A percentile compares a stretch with the other conserved stretches of the same genome.
phyloP scores from a whole-genome alignment of 2,329 filamentous ascomycete species.

The Fusarium decemcellulare region DNA sequence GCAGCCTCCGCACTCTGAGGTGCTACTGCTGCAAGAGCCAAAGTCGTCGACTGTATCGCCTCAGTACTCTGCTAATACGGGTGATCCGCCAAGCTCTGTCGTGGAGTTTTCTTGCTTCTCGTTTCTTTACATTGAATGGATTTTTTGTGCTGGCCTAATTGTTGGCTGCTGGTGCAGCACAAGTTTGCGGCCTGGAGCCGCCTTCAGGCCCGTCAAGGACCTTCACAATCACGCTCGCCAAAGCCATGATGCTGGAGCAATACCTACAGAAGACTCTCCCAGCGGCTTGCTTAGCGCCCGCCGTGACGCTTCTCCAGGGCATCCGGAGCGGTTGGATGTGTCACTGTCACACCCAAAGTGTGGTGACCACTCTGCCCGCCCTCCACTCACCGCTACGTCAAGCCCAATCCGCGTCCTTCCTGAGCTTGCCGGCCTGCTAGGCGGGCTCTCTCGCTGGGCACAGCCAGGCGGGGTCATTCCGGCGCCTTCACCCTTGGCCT shows the following conservation, averaged over 20 bases:
- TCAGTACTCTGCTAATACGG: conserved; percentile 44
- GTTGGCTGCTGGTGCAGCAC: conserved; percentile 31
- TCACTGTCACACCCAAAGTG: conserved; percentile 42
- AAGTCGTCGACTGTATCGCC: conserved; percentile 36
- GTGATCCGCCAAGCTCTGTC: conserved; percentile 6
- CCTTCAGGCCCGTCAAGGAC: conserved; percentile 20
- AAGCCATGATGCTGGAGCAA: conserved; percentile 44
- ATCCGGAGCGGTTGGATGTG: conserved; percentile 40
- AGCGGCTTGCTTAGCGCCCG: conserved; percentile 39
- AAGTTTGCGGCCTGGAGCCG: conserved; percentile 30
- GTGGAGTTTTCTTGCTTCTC: conserved; percentile 16
- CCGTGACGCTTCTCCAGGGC: conserved; percentile 42
- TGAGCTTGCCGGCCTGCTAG: conserved; percentile 31
- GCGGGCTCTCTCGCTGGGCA: conserved; percentile 26
- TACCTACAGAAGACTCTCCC: conserved; percentile 45
- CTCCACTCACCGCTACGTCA: conserved; percentile 36
- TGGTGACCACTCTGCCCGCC: conserved; percentile 15
- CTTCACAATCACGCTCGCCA: conserved; percentile 31
- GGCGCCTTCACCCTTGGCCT: conserved; percentile 46
- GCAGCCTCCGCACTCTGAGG: conserved; percentile 30
- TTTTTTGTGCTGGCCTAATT: conserved; percentile 3
- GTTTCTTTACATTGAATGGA: conserved; percentile 5
- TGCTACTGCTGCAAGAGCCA: conserved; percentile 43
- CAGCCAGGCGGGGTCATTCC: conserved; percentile 47
- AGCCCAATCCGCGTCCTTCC: conserved; percentile 41